Percentiles rank a stretch among this genome's conserved stretches.
Evolutionary conservation across 2,329 filamentous ascomycete genomes (phyloP).

Genomic region (Phialophora macrospora): DNA sequence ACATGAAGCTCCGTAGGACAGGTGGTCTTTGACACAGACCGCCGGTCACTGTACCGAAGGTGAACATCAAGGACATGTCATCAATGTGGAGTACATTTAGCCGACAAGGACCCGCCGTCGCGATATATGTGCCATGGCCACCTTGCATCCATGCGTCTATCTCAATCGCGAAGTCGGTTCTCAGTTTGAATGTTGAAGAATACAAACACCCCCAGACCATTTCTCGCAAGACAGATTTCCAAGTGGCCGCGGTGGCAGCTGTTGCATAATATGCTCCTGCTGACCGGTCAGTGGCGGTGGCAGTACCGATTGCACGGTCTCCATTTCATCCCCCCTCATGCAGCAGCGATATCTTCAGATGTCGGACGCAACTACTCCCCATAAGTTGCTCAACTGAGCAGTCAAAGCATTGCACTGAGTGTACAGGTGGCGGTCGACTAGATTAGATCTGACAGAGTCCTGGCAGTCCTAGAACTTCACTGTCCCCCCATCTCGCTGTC

Average conservation of each 20-base stretch:
- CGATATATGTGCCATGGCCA: neutral
- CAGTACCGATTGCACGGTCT: neutral
- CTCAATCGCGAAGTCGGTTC: neutral
- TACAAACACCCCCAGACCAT: neutral
- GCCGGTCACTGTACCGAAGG: neutral
- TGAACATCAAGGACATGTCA: neutral
- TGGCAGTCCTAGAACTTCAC: neutral
- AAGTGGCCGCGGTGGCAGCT: neutral
- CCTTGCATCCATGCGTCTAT: neutral
- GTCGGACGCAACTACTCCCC: neutral
- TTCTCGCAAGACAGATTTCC: neutral
- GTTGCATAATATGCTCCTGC: neutral
- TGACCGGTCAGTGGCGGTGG: neutral
- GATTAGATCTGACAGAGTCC: neutral
- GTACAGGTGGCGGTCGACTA: no score
- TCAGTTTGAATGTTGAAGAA: neutral
- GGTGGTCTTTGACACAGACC: neutral
- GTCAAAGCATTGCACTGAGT: neutral
- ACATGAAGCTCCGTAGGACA: neutral
- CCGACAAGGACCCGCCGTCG: conserved; percentile 1
- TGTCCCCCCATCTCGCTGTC: neutral
- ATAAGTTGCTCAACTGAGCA: neutral
- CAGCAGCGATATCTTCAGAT: neutral
- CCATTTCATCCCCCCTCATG: neutral
- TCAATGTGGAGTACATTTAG: conserved; percentile 1